These are phyloP conservation scores for Citrus sp. DNA, from an alignment of 345 rosid genomes.

Conservation along the genomic window DNA sequence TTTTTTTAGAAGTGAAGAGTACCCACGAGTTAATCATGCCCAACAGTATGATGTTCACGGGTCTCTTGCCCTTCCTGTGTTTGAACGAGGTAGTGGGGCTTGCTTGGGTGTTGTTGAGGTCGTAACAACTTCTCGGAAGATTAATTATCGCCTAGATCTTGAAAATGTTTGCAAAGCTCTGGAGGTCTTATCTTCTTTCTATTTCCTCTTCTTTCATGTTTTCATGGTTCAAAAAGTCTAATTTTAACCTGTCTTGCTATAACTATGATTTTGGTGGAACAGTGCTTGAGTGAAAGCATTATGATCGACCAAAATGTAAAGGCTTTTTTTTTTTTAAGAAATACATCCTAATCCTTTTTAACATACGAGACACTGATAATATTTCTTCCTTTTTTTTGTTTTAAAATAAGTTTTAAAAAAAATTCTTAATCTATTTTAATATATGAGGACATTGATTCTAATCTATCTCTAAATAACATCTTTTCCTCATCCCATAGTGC, in stretches of 20 bases:
- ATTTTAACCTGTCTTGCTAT: constrained; percentile 9
- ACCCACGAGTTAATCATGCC: constrained; percentile 67
- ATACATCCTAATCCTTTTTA: too few relatives aligned
- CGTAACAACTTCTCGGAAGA: constrained; percentile 64
- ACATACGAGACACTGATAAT: too few relatives aligned
- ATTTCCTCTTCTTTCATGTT: neutral
- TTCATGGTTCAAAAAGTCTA: constrained; percentile 15
- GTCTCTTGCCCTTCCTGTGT: constrained; percentile 85
- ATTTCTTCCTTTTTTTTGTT: too few relatives aligned
- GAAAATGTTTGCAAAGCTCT: constrained; percentile 86
- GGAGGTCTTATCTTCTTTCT: constrained; percentile 56
- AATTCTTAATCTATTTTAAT: neutral
- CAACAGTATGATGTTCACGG: constrained; percentile 63
- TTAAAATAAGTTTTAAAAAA: too few relatives aligned
- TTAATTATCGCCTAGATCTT: constrained; percentile 63
- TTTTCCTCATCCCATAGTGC: neutral
- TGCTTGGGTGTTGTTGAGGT: constrained; percentile 94
- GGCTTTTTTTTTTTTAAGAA: neutral
- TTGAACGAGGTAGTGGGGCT: constrained; percentile 63
- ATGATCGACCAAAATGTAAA: neutral
- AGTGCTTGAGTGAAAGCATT: neutral
- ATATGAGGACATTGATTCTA: neutral
- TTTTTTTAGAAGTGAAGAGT: constrained; percentile 64
- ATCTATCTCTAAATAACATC: neutral
- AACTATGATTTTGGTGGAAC: constrained; percentile 1